Evolutionary conservation across 805 yeast genomes (phyloP).

Genomic region (Candida khao-thaluensis): DNA sequence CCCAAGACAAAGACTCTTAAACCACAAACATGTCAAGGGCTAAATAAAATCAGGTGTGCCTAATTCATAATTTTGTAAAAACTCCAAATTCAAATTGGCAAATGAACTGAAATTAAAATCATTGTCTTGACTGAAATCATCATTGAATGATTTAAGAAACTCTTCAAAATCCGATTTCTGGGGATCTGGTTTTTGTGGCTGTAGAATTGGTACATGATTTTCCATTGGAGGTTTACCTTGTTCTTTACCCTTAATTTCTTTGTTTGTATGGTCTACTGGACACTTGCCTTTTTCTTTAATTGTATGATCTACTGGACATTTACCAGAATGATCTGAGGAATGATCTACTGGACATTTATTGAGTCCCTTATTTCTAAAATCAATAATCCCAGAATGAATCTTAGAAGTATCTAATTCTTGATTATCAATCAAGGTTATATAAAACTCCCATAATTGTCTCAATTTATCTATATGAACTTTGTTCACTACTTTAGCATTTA

Average conservation of each 20-base stretch:
- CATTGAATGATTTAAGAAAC: constrained; percentile 1
- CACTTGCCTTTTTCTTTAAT: too few species aligned
- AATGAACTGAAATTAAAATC: constrained; percentile 12
- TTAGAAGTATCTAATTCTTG: constrained; percentile 31
- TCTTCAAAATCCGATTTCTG: constrained; percentile 1
- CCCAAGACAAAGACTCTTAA: too few species aligned
- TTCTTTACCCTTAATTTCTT: too few species aligned
- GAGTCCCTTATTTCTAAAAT: constrained; percentile 15
- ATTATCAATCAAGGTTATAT: constrained; percentile 35
- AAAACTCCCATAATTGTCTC: constrained; percentile 33
- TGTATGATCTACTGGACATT: too few species aligned
- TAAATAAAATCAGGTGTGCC: neutral
- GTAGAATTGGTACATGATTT: neutral
- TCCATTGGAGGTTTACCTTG: neutral
- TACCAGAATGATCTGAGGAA: too few species aligned
- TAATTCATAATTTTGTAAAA: constrained; percentile 10
- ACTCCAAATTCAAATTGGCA: constrained; percentile 14
- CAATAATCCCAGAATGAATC: constrained; percentile 31
- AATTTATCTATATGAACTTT: constrained; percentile 11
- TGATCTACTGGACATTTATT: constrained; percentile 3
- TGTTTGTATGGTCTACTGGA: too few species aligned
- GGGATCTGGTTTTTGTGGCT: neutral
- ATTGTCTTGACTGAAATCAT: constrained; percentile 2
- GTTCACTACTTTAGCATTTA: constrained; percentile 1
- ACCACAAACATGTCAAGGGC: too few species aligned